phyloP scores from a whole-genome alignment of 345 rosid genomes.

The Odontarrhena argentea region DNA sequence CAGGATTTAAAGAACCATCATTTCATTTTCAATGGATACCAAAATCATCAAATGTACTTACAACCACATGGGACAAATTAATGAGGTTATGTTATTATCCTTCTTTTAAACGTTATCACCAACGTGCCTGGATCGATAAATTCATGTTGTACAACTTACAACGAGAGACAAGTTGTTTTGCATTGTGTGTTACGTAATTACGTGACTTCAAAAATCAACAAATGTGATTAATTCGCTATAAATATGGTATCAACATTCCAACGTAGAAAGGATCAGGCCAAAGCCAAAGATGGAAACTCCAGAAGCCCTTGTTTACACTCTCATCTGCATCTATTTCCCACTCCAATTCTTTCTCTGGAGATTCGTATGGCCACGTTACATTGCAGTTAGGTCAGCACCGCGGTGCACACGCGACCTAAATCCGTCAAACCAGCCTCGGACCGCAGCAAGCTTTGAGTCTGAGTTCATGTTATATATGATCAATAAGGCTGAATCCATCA shows the following conservation, averaged over 20 bases:
- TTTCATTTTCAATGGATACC: too few relatives aligned
- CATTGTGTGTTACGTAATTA: background rate
- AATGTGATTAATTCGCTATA: background rate
- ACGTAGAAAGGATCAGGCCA: background rate
- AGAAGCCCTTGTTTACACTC: constrained; percentile 22
- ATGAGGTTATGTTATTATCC: background rate
- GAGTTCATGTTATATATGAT: constrained; percentile 69
- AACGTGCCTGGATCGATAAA: background rate
- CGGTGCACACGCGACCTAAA: constrained; percentile 2
- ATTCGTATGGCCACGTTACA: constrained; percentile 9
- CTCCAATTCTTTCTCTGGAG: constrained; percentile 19
- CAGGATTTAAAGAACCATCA: too few relatives aligned
- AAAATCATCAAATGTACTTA: too few relatives aligned
- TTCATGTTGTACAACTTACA: background rate
- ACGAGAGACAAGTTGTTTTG: background rate
- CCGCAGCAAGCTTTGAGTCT: background rate
- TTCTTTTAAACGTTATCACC: background rate
- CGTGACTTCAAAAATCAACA: background rate
- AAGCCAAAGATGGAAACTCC: constrained; percentile 8
- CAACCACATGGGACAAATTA: constrained; percentile 14
- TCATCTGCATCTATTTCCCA: constrained; percentile 16
- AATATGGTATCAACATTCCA: background rate
- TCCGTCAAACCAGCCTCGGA: background rate
- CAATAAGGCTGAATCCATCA: constrained; percentile 56
- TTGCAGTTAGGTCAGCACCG: background rate